These are phyloP conservation scores for Apiotrichum mycotoxinovorans DNA, from an alignment of 1,284 basidiomycete species.

Conservation along the genomic window DNA sequence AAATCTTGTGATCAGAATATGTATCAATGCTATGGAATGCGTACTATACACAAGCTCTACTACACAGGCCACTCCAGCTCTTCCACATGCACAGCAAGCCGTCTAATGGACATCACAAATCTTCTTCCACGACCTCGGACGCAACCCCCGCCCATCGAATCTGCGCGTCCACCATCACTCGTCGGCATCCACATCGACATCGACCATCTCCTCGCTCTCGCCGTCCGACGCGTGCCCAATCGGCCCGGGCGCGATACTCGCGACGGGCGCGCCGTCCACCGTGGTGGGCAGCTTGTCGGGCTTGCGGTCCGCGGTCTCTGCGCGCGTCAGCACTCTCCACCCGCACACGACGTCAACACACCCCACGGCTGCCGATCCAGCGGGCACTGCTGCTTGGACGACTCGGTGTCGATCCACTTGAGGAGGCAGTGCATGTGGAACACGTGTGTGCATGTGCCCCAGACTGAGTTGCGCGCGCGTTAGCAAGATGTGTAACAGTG, in stretches of 20 bases:
- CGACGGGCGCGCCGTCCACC: slow-evolving; percentile 33
- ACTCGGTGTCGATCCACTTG: slow-evolving; percentile 84
- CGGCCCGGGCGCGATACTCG: slow-evolving; percentile 34
- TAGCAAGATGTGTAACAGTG: neutral
- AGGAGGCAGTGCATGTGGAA: slow-evolving; percentile 94
- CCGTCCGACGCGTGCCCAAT: slow-evolving; percentile 16
- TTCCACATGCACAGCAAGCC: no score
- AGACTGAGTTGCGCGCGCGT: slow-evolving; percentile 63
- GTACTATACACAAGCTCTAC: no score
- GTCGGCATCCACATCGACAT: neutral
- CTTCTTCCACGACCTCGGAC: no score
- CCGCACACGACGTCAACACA: slow-evolving; percentile 51
- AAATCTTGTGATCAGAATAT: no score
- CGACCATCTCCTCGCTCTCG: slow-evolving; percentile 6
- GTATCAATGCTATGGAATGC: no score
- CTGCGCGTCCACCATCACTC: no score
- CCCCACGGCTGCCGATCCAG: slow-evolving; percentile 91
- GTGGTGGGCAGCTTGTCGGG: slow-evolving; percentile 45
- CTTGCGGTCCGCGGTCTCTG: slow-evolving; percentile 43
- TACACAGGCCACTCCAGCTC: no score
- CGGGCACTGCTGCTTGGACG: slow-evolving; percentile 86
- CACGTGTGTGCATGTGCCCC: slow-evolving; percentile 91
- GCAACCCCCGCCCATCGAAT: no score
- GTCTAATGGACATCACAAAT: no score
- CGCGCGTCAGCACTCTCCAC: neutral